Base-by-base conservation (phyloP, 805 yeast genomes). In the Metschnikowia noctiluminum region DNA sequence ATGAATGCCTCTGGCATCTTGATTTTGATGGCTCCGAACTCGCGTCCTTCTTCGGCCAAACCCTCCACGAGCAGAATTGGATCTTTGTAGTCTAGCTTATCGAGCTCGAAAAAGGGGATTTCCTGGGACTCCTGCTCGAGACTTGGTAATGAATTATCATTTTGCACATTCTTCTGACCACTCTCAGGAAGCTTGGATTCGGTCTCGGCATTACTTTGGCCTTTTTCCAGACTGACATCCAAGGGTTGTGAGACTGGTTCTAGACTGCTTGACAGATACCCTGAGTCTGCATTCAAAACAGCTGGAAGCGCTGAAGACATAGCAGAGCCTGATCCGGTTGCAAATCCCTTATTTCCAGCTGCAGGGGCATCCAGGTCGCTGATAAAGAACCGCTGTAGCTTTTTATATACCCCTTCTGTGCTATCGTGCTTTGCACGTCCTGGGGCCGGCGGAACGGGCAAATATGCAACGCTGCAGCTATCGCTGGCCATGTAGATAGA, bases 1-100 rank as follows among this genome's bases (percentile, higher is more conserved):
- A 55, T 49, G 8, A 55, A 51, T 11, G 59, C 60, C 11, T 53
- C 57, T 28, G 92, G 91, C 5, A 95, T 84, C 7, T 78, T 70
- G 2, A 91, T 62, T 60, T 90, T 91, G 39, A 89, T 66, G 59
- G 94, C 90, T 0, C 97, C 97, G 62, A 76, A 81, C 28, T 68
- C 62, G 31, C 62, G 65, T 2, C 94, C 96, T 9, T 74, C 57
- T 0, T 74, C 70, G 11, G 67, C 63, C 1, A 81, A 64, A 12
- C 78, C 71, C 21, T 86, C 84, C 14, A 88, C 69, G 55, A 82
- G 85, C n/a, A 63, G 64, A 16, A 85, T 78, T 0, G 96, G 95
- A 61, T 85, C 84, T 10, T 64, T 59, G 51, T 62, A 52, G 16
- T 83, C 79, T 56, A 87, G 84, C 27, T 72, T 73, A 15, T 66